A percentile compares a stretch with the other conserved stretches of the same genome.
Conservation (phyloP, 2,329 filamentous ascomycete genomes). For the Pseudocercospora fuligena region DNA sequence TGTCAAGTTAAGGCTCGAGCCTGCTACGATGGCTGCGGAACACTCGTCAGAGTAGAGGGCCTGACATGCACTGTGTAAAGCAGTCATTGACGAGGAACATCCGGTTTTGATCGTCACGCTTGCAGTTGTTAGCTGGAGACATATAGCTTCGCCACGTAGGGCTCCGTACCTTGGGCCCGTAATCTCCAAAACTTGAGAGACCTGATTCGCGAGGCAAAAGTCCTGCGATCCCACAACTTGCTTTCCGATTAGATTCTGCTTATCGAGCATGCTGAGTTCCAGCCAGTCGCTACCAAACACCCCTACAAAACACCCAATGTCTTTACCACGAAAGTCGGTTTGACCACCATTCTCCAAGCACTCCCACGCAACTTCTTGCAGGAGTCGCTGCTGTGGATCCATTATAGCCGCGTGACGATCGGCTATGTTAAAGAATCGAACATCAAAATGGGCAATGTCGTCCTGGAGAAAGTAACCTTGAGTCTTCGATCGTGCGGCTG, state of each 20-base stretch:
- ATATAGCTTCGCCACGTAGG: not conserved
- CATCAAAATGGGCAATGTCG: slow-evolving; percentile 39
- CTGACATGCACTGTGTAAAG: slow-evolving; percentile 41
- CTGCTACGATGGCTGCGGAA: slow-evolving; percentile 26
- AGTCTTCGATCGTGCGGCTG: not conserved
- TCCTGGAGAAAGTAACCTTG: not conserved
- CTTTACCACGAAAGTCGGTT: not conserved
- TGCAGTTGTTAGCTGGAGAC: not conserved
- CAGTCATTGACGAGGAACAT: slow-evolving; percentile 50
- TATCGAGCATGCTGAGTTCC: slow-evolving; percentile 18
- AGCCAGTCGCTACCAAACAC: slow-evolving; percentile 29
- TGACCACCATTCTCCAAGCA: slow-evolving; percentile 30
- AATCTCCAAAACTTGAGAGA: slow-evolving; percentile 43
- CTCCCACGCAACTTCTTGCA: slow-evolving; percentile 51
- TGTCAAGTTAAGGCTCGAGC: slow-evolving; percentile 33
- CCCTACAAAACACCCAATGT: slow-evolving; percentile 13
- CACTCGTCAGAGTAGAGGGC: slow-evolving; percentile 36
- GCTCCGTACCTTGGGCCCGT: slow-evolving; percentile 38
- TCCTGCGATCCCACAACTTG: slow-evolving; percentile 36
- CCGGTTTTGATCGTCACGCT: slow-evolving; percentile 54
- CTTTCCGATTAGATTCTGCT: slow-evolving; percentile 29
- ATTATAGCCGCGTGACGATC: slow-evolving; percentile 47
- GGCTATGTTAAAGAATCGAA: slow-evolving; percentile 50
- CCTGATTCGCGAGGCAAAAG: slow-evolving; percentile 47
- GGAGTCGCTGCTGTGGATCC: slow-evolving; percentile 49